A percentile compares a stretch with the other conserved stretches of the same genome.
Evolutionary conservation across 164 flowering plant genomes (phyloP).

Genomic region (Aristolochia fimbriata): DNA sequence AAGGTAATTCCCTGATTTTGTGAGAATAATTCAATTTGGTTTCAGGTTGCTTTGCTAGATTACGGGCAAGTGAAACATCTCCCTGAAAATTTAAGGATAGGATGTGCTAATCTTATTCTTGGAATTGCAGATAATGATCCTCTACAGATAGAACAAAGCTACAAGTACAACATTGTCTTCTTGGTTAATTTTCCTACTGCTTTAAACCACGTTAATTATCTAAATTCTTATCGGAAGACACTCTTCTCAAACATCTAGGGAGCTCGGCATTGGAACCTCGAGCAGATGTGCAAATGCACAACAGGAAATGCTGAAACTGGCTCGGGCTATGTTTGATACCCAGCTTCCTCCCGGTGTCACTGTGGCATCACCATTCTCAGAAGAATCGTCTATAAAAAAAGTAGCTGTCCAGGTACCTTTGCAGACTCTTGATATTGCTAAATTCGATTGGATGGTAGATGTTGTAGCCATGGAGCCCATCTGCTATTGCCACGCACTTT

Average conservation of each 20-base stretch:
- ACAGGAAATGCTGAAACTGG: constrained; percentile 60
- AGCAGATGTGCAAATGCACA: constrained; percentile 49
- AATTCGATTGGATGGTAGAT: too few relatives aligned
- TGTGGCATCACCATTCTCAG: constrained; percentile 78
- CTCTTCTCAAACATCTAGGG: constrained; percentile 29
- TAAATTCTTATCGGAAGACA: not conserved
- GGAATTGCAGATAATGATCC: constrained; percentile 79
- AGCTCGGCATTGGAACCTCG: constrained; percentile 70
- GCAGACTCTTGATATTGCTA: too few relatives aligned
- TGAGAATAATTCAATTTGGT: not conserved
- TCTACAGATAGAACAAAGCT: constrained; percentile 47
- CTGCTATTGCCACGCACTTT: too few relatives aligned
- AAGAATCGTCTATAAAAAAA: constrained; percentile 77
- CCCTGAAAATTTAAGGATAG: constrained; percentile 72
- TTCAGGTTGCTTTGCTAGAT: constrained; percentile 88
- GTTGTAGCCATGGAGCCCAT: too few relatives aligned
- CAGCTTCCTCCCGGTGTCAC: constrained; percentile 78
- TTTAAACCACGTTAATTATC: too few relatives aligned
- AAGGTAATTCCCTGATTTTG: too few relatives aligned
- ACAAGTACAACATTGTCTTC: constrained; percentile 30
- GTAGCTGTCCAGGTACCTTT: constrained; percentile 54
- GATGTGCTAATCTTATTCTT: constrained; percentile 75
- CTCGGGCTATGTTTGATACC: constrained; percentile 87
- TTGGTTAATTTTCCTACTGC: not conserved
- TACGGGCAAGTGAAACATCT: constrained; percentile 99